Base-by-base conservation (phyloP, 106 monocot genomes). In the Apostasia shenzhenica region DNA sequence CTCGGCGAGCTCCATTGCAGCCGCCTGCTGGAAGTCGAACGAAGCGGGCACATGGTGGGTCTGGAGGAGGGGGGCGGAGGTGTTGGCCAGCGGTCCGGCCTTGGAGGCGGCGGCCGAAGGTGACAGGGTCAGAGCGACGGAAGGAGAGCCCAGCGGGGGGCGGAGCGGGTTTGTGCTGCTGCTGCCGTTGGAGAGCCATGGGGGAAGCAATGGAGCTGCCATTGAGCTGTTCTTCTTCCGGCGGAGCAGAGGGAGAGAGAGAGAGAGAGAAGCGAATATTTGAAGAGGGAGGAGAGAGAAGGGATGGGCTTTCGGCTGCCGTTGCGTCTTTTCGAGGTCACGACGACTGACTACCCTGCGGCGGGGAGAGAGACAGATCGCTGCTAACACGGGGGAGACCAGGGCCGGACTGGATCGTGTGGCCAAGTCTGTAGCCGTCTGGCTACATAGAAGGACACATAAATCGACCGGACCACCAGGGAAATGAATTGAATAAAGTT, bases 111-210 rank as follows among this genome's bases (percentile, higher is more conserved):
- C 58, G 13, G 56, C 39, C 3, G 78, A 51, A 45, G 88, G 74
- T 1, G 81, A 79, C 39, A 89, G 81, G 1, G 82, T 79, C 10
- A 89, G 82, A 8, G 88, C 72, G 13, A 88, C 87, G 37, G 83
- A 83, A 46, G 87, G 83, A 6, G 84, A 59, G 2, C 70, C 48
- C 4, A 66, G 68, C 44, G 8, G 12, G 10, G 56, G 48, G 9
- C 69, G 40, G 0, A 55, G 39, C 0, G 67, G 61, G 48, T 11
- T 54, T 0, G 60, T 14, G 62, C 42, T 14, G 56, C 48, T 64
- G 55, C 47, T 74, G 8, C 80, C 67, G 41, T 61, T 82, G 2
- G 86, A 86, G 38, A 89, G 84, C 84, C 88, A 89, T 6, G 82
- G 61, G 9, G 88, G 88, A 47, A 84, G 69, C 3, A 84, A 11